Evolutionary conservation across 305 asterid genomes (phyloP).

Genomic region (Fraxinus sp.): DNA sequence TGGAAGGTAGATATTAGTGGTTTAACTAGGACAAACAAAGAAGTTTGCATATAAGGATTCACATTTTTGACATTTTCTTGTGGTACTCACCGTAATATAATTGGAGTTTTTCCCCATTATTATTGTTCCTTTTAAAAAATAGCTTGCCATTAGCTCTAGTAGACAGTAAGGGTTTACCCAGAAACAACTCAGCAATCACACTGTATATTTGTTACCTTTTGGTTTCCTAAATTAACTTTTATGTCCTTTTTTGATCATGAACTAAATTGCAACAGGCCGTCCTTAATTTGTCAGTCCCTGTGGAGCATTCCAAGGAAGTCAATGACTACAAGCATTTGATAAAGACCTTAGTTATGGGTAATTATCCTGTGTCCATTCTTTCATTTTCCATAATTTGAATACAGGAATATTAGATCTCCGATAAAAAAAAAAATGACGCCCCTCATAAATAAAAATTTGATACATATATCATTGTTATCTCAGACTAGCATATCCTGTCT

Average conservation of each 20-base stretch:
- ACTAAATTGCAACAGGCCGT: slow-evolving; percentile 67
- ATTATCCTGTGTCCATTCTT: slow-evolving; percentile 28
- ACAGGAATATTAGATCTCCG: neutral
- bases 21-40: neutral
- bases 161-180: neutral
- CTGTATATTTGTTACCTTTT: slow-evolving; percentile 5
- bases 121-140: neutral
- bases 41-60: neutral
- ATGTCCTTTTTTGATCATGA: slow-evolving; percentile 27
- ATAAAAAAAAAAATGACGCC: neutral
- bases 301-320: slow-evolving; percentile 97
- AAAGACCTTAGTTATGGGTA: slow-evolving; percentile 98
- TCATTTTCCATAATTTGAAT: neutral
- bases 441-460: neutral
- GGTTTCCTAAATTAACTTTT: slow-evolving; percentile 8
- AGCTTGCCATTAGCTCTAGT: neutral
- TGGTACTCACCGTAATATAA: neutral
- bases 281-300: slow-evolving; percentile 75
- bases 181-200: neutral
- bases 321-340: slow-evolving; percentile 97
- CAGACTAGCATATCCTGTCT: slow-evolving; percentile 4
- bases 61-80: neutral
- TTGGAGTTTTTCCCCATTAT: neutral
- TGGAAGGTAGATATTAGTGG: neutral
- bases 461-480: neutral